Conservation (phyloP, 2,329 filamentous ascomycete genomes). For the Basipetospora chlamydospora region DNA sequence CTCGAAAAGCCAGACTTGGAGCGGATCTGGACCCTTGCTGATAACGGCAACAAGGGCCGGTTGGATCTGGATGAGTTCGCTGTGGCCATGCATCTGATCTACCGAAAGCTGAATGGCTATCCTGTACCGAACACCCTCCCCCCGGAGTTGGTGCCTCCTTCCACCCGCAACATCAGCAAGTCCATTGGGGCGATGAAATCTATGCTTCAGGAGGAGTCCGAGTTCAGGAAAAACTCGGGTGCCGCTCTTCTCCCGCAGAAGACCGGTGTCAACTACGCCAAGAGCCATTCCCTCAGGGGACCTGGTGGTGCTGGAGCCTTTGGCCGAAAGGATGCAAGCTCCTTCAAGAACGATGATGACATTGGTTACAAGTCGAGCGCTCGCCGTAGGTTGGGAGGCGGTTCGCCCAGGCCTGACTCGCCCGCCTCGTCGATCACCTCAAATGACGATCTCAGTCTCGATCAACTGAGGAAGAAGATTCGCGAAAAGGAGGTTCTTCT, state of each 20-base stretch:
- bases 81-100: slow-evolving; percentile 97
- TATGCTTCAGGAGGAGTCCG: slow-evolving; percentile 77
- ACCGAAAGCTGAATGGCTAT: slow-evolving; percentile 91
- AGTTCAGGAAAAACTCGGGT: slow-evolving; percentile 75
- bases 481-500: slow-evolving; percentile 87
- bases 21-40: slow-evolving; percentile 84
- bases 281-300: slow-evolving; percentile 86
- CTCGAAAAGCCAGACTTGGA: slow-evolving; percentile 83
- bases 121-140: slow-evolving; percentile 78
- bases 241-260: slow-evolving; percentile 85
- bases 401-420: slow-evolving; percentile 68
- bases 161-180: slow-evolving; percentile 81
- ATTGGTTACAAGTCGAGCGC: slow-evolving; percentile 90
- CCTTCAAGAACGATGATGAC: slow-evolving; percentile 92
- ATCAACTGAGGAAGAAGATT: slow-evolving; percentile 85
- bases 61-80: slow-evolving; percentile 95
- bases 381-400: slow-evolving; percentile 66
- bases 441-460: slow-evolving; percentile 69
- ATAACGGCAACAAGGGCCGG: slow-evolving; percentile 85
- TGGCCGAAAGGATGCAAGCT: slow-evolving; percentile 81
- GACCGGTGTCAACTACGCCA: slow-evolving; percentile 96
- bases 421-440: slow-evolving; percentile 52
- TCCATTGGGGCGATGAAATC: slow-evolving; percentile 89
- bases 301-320: slow-evolving; percentile 41
- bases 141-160: slow-evolving; percentile 84